Evolutionary conservation across 495 filamentous ascomycete genomes (phyloP).

Genomic region (Lineolata rhizophorae): DNA sequence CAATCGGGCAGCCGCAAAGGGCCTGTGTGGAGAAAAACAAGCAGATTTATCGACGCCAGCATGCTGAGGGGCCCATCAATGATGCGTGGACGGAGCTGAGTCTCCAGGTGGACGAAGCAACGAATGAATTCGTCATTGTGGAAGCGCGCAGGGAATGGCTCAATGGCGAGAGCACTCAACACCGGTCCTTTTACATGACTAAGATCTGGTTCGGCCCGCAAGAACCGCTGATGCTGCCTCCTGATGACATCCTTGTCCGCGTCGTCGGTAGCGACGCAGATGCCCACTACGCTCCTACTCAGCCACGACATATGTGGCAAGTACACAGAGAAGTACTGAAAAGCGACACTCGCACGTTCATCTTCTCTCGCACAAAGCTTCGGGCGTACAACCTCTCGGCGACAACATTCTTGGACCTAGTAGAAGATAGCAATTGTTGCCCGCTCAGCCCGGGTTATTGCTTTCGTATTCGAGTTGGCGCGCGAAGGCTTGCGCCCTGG

Average conservation of each 20-base stretch:
- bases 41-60: conserved; percentile 41
- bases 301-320: conserved; percentile 4
- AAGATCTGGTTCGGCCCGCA: conserved; percentile 24
- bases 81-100: conserved; percentile 53
- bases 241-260: conserved; percentile 3
- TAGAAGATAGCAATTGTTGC: conserved; percentile 12
- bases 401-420: conserved; percentile 13
- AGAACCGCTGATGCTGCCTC: conserved; percentile 1
- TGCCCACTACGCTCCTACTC: conserved; percentile 6
- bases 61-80: conserved; percentile 54
- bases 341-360: conserved; percentile 3
- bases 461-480: too few relatives aligned
- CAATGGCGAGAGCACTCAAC: conserved; percentile 31
- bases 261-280: conserved; percentile 7
- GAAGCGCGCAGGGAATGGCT: conserved; percentile 57
- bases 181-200: conserved; percentile 47
- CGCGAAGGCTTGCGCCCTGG: too few relatives aligned
- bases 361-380: conserved; percentile 11
- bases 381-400: conserved; percentile 12
- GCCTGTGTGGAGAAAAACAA: conserved; percentile 16
- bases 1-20: conserved; percentile 19
- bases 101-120: conserved; percentile 38
- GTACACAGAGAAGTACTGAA: conserved; percentile 9
- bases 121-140: conserved; percentile 35
- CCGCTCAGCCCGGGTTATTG: too few relatives aligned